These are phyloP conservation scores for Metschnikowia colocasiae DNA, from an alignment of 805 yeast species.

Conservation along the genomic window DNA sequence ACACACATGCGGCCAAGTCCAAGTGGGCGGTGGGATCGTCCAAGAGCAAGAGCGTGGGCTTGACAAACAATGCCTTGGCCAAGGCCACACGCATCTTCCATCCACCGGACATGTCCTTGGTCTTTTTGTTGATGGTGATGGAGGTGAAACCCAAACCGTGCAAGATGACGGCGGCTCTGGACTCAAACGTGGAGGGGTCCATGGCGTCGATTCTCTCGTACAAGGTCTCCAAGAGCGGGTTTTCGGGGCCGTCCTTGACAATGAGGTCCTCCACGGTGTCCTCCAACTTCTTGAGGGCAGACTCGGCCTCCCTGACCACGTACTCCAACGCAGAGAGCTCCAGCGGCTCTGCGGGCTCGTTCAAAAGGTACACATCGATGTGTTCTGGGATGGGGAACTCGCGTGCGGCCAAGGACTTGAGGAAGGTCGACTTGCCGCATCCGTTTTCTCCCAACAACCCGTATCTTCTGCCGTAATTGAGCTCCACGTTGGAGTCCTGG, in stretches of 20 bases:
- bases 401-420: conserved; percentile 90
- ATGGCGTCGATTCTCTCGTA: conserved; percentile 93
- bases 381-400: conserved; percentile 93
- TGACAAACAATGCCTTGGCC: conserved; percentile 95
- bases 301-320: conserved; percentile 95
- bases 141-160: conserved; percentile 96
- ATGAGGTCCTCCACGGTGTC: conserved; percentile 85
- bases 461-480: conserved; percentile 95
- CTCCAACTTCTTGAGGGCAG: conserved; percentile 86
- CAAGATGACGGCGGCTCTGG: conserved; percentile 92
- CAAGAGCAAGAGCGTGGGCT: conserved; percentile 88
- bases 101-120: conserved; percentile 99
- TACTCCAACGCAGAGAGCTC: conserved; percentile 91
- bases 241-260: conserved; percentile 92
- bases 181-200: conserved; percentile 95
- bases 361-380: conserved; percentile 87
- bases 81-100: conserved; percentile 99
- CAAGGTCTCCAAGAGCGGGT: conserved; percentile 75
- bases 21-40: conserved; percentile 99
- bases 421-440: conserved; percentile 95
- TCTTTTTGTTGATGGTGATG: conserved; percentile 82
- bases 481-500: conserved; percentile 87
- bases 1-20: conserved; percentile 98
- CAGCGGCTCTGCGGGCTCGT: conserved; percentile 96
- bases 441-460: conserved; percentile 98